Conservation (phyloP, 2,329 filamentous ascomycete species). For the Colletotrichum endophyticum region DNA sequence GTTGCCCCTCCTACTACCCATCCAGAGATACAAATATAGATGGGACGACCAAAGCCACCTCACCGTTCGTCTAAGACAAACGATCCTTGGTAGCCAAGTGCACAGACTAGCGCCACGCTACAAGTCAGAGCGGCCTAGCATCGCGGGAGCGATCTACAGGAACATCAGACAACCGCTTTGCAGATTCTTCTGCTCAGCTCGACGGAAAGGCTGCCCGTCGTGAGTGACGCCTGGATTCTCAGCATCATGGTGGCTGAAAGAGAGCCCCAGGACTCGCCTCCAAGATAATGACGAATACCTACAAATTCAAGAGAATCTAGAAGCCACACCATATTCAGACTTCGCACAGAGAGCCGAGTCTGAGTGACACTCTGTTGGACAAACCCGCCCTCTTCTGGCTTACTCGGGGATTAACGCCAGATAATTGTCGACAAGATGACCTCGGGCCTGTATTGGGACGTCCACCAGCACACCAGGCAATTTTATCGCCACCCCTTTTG, state of each 20-base stretch:
- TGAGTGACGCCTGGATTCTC: not conserved
- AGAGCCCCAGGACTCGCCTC: not conserved
- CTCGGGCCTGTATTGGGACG: not conserved
- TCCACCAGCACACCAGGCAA: not conserved
- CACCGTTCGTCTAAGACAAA: not conserved
- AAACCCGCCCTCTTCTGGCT: not conserved
- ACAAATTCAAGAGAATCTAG: not conserved
- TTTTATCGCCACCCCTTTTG: not conserved
- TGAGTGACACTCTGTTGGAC: not conserved
- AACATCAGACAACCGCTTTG: constrained; percentile 4
- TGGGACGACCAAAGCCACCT: not conserved
- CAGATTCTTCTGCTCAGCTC: not conserved
- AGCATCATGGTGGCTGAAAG: not conserved
- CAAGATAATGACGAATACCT: not conserved
- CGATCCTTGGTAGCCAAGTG: not conserved
- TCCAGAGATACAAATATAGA: not conserved
- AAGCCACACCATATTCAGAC: not conserved
- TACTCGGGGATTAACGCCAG: not conserved
- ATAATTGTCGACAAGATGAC: not conserved
- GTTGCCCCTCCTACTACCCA: not conserved
- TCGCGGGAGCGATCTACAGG: constrained; percentile 11
- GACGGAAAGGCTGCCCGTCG: not conserved
- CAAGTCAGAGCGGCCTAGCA: not conserved
- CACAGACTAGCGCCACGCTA: not conserved
- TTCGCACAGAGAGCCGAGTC: not conserved